phyloP scores from a whole-genome alignment of 495 filamentous ascomycete species.

The Lentithecium fluviatile region DNA sequence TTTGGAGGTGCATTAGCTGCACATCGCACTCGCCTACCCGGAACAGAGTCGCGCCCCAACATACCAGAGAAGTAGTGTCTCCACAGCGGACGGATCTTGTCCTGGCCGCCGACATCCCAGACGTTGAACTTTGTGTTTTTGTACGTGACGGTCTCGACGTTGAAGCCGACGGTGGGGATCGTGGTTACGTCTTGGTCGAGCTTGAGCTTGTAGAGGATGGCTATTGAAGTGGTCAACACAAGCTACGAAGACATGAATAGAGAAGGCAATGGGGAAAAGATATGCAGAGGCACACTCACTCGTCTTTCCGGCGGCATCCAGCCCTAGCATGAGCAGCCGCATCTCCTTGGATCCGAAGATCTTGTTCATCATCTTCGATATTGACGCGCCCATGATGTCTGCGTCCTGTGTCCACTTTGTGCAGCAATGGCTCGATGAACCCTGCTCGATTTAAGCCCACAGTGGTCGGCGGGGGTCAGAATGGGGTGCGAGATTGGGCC shows the following conservation, averaged over 20 bases:
- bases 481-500: neutral
- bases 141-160: constrained; percentile 98
- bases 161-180: constrained; percentile 99
- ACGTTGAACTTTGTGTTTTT: constrained; percentile 99
- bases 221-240: constrained; percentile 44
- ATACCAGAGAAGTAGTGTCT: constrained; percentile 96
- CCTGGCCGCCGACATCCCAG: constrained; percentile 98
- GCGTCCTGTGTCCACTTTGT: neutral
- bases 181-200: constrained; percentile 96
- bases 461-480: too few relatives aligned
- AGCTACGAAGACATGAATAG: neutral
- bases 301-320: constrained; percentile 97
- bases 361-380: constrained; percentile 91
- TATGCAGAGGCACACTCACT: constrained; percentile 53
- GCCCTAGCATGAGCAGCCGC: constrained; percentile 94
- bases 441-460: constrained; percentile 6
- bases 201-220: constrained; percentile 99
- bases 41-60: constrained; percentile 36
- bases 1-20: neutral
- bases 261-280: neutral
- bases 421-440: neutral
- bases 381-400: constrained; percentile 67
- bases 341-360: constrained; percentile 99
- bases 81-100: constrained; percentile 98
- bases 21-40: constrained; percentile 22